A percentile compares a stretch with the other conserved stretches of the same genome.
Conservation (phyloP, 176 grass and related monocot species). For the Urochloa ruziziensis region DNA sequence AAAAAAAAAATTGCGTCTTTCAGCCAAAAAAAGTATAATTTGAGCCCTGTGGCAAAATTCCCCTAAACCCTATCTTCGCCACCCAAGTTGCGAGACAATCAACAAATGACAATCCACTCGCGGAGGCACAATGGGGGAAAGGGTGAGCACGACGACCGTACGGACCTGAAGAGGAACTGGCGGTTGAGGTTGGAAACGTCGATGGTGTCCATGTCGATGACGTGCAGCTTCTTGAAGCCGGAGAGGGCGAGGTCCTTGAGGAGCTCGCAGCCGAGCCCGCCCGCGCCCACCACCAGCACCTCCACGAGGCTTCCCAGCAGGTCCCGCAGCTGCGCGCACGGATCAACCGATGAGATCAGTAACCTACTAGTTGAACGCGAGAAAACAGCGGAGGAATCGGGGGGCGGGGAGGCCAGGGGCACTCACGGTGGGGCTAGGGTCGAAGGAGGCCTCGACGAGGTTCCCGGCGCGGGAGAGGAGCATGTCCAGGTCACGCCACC, state of each 20-base stretch:
- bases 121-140: neutral
- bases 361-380: neutral
- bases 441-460: constrained; percentile 64
- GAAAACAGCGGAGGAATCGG: neutral
- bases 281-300: constrained; percentile 89
- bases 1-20: neutral
- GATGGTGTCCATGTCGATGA: constrained; percentile 99
- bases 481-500: constrained; percentile 87
- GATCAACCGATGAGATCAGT: neutral
- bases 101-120: neutral
- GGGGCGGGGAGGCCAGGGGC: neutral
- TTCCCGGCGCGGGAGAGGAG: constrained; percentile 79
- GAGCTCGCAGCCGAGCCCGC: constrained; percentile 90
- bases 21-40: neutral
- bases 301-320: constrained; percentile 63
- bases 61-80: constrained; percentile 7
- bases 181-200: constrained; percentile 97
- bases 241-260: constrained; percentile 97
- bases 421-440: constrained; percentile 64
- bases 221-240: constrained; percentile 90
- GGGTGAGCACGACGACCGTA: neutral
- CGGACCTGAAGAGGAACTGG: constrained; percentile 97
- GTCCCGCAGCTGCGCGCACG: constrained; percentile 66
- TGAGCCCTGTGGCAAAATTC: neutral
- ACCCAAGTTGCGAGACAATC: neutral